Base-by-base conservation (phyloP, 768 basidiomycete species). In the Pisolithus orientalis region DNA sequence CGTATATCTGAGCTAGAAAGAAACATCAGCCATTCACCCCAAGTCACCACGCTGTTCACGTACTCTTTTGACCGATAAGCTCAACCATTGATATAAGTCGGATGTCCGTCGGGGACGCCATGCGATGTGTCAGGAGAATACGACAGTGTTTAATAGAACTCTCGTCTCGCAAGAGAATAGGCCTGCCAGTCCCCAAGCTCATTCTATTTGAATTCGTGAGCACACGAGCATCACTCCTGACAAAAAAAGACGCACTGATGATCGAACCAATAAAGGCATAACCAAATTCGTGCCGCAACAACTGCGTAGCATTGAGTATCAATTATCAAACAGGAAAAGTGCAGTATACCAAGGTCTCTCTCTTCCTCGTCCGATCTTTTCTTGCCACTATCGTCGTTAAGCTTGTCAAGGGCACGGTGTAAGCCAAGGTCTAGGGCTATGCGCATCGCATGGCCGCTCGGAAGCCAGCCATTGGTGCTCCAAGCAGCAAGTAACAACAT, bases 261-360 rank as follows among this genome's bases (percentile, higher is more conserved):
- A 72, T 95, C 94, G 62, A 95, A 92, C 90, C 92, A 92, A 66
- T 94, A 95, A 40, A 95, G 78, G 65, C 92, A 94, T 53, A 94
- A 74, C 93, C 93, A 96, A 55, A 94, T 92, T 47, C 94, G 80
- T 2, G 92, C 90, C 54, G 92, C 94, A 6, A 95, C 86, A 44
- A 95, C 90, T 90, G 62, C 6, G 37, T 16, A n/a, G 10, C 21
- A 16, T 17, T 47, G 17, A 37, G 34, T 7, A 47, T 17, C 32
- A 32, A 7, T 16, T 4, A 16, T 8, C 10, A 45, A 31, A 14
- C 40, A 21, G 48, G 44, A 25, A 6, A 32, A 14, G 53, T 39
- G 8, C 51, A 25, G 64, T 73, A 53, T 73, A 89, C 90, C 85
- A 34, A 95, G 76, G 63, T 95, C 85, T 51, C 93, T 74, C 66